phyloP scores from a whole-genome alignment of 352 stramenopile genomes.

The Ochromonadaceae sp. region DNA sequence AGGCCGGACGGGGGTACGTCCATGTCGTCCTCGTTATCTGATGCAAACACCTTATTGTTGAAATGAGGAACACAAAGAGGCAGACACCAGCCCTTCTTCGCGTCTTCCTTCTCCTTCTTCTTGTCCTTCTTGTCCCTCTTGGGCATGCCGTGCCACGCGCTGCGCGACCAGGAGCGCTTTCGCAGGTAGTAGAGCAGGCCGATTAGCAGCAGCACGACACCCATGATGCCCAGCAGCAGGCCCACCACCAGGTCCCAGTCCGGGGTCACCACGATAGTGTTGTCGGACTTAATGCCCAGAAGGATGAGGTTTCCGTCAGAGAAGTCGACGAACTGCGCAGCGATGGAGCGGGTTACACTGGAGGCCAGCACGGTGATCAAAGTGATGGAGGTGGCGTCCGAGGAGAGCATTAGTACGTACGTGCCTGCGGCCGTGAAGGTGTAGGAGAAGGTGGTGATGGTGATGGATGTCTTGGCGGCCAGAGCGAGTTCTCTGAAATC shows the following conservation, averaged over 20 bases:
- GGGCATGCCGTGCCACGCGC: too few relatives aligned
- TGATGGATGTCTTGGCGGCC: conserved; percentile 40
- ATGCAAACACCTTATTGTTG: conserved; percentile 15
- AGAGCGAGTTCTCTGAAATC: conserved; percentile 52
- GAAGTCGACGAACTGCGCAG: conserved; percentile 55
- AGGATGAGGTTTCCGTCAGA: conserved; percentile 64
- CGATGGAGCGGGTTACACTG: conserved; percentile 49
- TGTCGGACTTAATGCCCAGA: conserved; percentile 49
- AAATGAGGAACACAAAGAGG: neutral
- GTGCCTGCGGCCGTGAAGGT: conserved; percentile 58
- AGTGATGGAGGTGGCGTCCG: conserved; percentile 45
- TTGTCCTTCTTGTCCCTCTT: neutral
- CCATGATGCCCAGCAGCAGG: conserved; percentile 51
- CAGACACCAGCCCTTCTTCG: neutral
- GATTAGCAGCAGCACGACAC: conserved; percentile 46
- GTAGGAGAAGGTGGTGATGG: conserved; percentile 61
- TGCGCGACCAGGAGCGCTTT: conserved; percentile 23
- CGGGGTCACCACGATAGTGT: conserved; percentile 62
- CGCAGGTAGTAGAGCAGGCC: conserved; percentile 26
- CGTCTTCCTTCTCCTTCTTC: neutral
- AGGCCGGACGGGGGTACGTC: too few relatives aligned
- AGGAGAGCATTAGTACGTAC: conserved; percentile 66
- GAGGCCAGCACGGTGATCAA: conserved; percentile 65
- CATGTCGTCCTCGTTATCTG: neutral
- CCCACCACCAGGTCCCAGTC: conserved; percentile 63